Conservation (phyloP, 2,329 filamentous ascomycete species). For the Epichloe scottii region DNA sequence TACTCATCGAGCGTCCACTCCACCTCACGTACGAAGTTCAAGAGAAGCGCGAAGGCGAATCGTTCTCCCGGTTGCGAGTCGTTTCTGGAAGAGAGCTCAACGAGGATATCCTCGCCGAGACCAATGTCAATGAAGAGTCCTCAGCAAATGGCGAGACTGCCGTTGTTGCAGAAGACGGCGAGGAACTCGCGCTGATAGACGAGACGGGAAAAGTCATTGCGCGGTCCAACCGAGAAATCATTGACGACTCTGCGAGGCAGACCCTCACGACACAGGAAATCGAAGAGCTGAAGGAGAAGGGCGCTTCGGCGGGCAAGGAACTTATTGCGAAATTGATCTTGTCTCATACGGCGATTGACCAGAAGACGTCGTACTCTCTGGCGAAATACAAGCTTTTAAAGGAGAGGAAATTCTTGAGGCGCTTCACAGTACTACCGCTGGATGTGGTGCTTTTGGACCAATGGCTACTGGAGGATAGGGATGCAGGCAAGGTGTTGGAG, state of each 20-base stretch:
- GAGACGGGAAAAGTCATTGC: slow-evolving; percentile 33
- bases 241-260: slow-evolving; percentile 56
- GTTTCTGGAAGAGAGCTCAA: slow-evolving; percentile 75
- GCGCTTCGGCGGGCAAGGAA: slow-evolving; percentile 69
- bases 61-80: slow-evolving; percentile 59
- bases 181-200: slow-evolving; percentile 30
- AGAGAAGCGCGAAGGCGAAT: slow-evolving; percentile 53
- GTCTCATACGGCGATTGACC: slow-evolving; percentile 77
- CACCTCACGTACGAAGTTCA: slow-evolving; percentile 84
- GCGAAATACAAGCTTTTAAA: slow-evolving; percentile 95
- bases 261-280: slow-evolving; percentile 65
- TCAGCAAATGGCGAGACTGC: slow-evolving; percentile 30
- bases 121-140: slow-evolving; percentile 22
- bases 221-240: slow-evolving; percentile 44
- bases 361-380: slow-evolving; percentile 87
- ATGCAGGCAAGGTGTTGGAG: slow-evolving; percentile 71
- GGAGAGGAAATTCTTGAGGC: slow-evolving; percentile 80
- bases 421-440: slow-evolving; percentile 75
- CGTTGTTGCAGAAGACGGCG: slow-evolving; percentile 23
- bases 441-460: slow-evolving; percentile 66
- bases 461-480: slow-evolving; percentile 69
- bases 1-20: slow-evolving; percentile 82
- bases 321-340: slow-evolving; percentile 87
- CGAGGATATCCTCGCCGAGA: slow-evolving; percentile 54
- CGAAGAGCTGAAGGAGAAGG: slow-evolving; percentile 60